These are phyloP conservation scores for Nigrospora sphaerica DNA, from an alignment of 2,329 filamentous ascomycete genomes.

Conservation along the genomic window DNA sequence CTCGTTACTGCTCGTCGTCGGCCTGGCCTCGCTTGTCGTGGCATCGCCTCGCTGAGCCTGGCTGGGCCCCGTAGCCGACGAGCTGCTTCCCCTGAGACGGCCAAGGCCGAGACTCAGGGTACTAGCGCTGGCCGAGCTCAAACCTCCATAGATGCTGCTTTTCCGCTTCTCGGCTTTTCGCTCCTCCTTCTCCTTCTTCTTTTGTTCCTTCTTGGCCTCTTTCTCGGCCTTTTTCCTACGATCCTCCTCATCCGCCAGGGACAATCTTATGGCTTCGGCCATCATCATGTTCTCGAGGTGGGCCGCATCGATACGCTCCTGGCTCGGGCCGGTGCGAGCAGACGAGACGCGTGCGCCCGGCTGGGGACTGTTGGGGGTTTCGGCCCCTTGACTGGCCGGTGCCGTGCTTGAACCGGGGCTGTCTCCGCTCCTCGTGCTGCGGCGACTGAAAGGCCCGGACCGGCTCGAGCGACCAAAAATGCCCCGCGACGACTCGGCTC, in stretches of 20 bases:
- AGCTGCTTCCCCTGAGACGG: conserved; percentile 52
- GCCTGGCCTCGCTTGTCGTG: too few species aligned
- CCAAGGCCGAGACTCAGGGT: conserved; percentile 55
- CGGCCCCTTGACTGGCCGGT: conserved; percentile 2
- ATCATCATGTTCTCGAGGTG: conserved; percentile 98
- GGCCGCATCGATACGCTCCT: conserved; percentile 28
- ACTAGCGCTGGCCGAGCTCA: conserved; percentile 53
- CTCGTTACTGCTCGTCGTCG: too few species aligned
- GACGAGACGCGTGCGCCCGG: conserved; percentile 24
- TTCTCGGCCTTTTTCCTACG: conserved; percentile 81
- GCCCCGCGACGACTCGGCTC: conserved; percentile 41
- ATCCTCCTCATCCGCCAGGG: conserved; percentile 88
- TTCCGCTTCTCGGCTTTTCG: conserved; percentile 69
- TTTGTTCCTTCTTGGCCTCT: conserved; percentile 72
- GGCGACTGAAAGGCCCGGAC: conserved; percentile 40
- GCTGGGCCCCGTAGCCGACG: conserved; percentile 25
- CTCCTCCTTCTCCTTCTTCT: conserved; percentile 77
- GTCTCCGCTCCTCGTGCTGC: conserved; percentile 31
- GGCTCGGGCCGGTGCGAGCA: conserved; percentile 13
- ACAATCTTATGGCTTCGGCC: conserved; percentile 88
- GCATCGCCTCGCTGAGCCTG: not conserved
- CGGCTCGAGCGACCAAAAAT: conserved; percentile 44
- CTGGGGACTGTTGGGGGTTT: conserved; percentile 22
- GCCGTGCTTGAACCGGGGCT: conserved; percentile 16
- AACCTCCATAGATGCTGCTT: conserved; percentile 29